Evolutionary conservation across 768 basidiomycete species (phyloP), one percentile per base, ranked within the genome.

Genomic region (Russula griseocarnosa): DNA sequence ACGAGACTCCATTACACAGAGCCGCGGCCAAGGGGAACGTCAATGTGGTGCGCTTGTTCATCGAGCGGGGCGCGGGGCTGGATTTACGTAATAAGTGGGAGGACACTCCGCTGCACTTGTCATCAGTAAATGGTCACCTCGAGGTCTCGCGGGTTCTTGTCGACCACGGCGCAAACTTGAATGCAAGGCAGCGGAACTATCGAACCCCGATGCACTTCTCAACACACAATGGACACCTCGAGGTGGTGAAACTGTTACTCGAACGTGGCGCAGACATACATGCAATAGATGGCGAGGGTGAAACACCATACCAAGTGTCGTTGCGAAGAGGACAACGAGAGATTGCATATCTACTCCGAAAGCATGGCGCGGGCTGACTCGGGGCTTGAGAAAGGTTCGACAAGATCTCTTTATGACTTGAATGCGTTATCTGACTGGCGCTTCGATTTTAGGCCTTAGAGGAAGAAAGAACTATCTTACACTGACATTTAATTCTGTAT

Each of bases 91-190:
- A 38, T 26, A 26, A 30, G 16, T 3, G 2, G n/a, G 36, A 36
- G 1, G 36, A 18, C 46, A 49, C 60, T 4, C 46, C 54, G 2
- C 28, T 61, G 14, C 54, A 55, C 7, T 0, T 6, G 2, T 46
- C 54, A 22, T 62, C 61, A 9, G 14, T 4, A 16, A 1, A 3
- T 0, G 61, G 54, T 6, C 46, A 55, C 5, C 0, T 30, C 24
- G 46, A 55, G 2, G 32, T 61, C 14, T 50, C 50, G 10, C 36
- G 46, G 5, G 14, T 51, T 16, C 28, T 62, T 22, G 1, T 62
- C 24, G 50, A 52, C 5, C 22, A 20, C 11, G 61, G 61, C 14
- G 61, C 55, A 1, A 22, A 62, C 6, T 50, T 62, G n/a, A 51
- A 57, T 16, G 34, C 47, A 5, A 42, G 16, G 40, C 8, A 44